Conservation (phyloP, 495 filamentous ascomycete genomes). For the Xylaria bambusicola region DNA sequence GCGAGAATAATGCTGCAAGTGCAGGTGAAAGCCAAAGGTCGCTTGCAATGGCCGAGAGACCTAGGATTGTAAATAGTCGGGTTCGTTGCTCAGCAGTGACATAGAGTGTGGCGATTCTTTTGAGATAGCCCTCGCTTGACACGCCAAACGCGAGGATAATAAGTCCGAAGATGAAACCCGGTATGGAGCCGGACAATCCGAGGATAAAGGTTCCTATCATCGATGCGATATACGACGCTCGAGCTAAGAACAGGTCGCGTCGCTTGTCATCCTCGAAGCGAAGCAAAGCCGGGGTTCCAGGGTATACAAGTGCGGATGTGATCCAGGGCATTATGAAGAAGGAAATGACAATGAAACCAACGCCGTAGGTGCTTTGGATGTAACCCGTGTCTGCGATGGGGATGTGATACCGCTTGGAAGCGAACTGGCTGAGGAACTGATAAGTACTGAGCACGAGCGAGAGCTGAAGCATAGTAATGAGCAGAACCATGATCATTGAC, state of each 20-base stretch:
- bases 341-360: constrained; percentile 27
- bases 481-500: constrained; percentile 26
- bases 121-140: constrained; percentile 29
- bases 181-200: constrained; percentile 26
- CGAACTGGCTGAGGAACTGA: constrained; percentile 34
- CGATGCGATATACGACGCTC: constrained; percentile 25
- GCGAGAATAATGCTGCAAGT: constrained; percentile 31
- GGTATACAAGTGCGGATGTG: constrained; percentile 20
- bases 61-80: constrained; percentile 30
- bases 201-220: constrained; percentile 28
- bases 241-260: constrained; percentile 28
- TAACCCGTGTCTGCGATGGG: constrained; percentile 31
- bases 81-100: constrained; percentile 29
- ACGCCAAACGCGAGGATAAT: constrained; percentile 31
- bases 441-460: constrained; percentile 26
- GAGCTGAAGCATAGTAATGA: constrained; percentile 27
- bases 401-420: constrained; percentile 33
- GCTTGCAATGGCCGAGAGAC: constrained; percentile 26
- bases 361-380: constrained; percentile 33
- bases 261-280: constrained; percentile 24
- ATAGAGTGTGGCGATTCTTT: constrained; percentile 28
- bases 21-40: constrained; percentile 30
- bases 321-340: constrained; percentile 28
- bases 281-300: constrained; percentile 20
- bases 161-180: constrained; percentile 29